phyloP scores from a whole-genome alignment of 148 eudicot species.

The Amaranthus palmeri region DNA sequence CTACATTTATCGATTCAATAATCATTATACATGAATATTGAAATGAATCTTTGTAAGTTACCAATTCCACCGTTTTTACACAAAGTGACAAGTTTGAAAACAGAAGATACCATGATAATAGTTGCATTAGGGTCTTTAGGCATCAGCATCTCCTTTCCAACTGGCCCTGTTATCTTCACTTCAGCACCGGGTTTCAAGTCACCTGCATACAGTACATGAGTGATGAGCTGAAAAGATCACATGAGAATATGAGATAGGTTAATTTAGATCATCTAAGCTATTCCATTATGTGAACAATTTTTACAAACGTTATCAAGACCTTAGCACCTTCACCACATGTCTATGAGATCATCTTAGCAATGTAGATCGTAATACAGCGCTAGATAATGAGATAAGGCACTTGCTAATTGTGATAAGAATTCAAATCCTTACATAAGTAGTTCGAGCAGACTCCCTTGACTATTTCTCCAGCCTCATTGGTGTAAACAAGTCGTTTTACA shows the following conservation, averaged over 20 bases:
- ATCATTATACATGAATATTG: not conserved
- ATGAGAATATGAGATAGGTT: not conserved
- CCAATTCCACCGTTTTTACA: not conserved
- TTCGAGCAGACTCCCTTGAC: constrained; percentile 99
- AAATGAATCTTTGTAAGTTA: not conserved
- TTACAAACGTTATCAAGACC: not conserved
- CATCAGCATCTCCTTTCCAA: constrained; percentile 99
- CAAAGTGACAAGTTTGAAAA: not conserved
- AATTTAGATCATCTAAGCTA: not conserved
- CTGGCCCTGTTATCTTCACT: constrained; percentile 91
- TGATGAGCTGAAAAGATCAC: constrained; percentile 1
- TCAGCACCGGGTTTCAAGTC: constrained; percentile 90
- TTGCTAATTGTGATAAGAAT: not conserved
- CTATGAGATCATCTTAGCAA: not conserved
- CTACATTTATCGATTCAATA: constrained; percentile 33
- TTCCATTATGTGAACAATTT: not conserved
- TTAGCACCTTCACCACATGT: not conserved
- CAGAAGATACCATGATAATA: constrained; percentile 57
- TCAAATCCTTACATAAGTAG: constrained; percentile 70
- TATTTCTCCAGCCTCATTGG: constrained; percentile 80
- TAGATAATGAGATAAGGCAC: not conserved
- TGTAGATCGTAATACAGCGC: not conserved
- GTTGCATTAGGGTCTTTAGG: constrained; percentile 96
- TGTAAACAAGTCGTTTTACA: constrained; percentile 95
- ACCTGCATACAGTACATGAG: constrained; percentile 42